Conservation (phyloP, 768 basidiomycete genomes). For the Lentinula aciculospora region DNA sequence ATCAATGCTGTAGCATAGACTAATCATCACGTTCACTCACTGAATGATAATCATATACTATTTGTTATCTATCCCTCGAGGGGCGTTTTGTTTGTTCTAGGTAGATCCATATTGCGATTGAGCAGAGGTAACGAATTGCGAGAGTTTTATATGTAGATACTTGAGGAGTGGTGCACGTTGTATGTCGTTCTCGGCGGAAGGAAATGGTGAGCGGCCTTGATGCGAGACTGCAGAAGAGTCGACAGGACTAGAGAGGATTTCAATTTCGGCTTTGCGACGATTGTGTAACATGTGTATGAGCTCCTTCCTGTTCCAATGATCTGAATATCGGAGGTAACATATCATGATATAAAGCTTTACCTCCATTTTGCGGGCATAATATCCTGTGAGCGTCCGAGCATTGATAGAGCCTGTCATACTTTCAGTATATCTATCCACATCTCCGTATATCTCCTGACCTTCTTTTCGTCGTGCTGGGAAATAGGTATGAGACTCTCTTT, state of each 20-base stretch:
- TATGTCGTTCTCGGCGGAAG: not conserved
- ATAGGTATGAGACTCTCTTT: conserved; percentile 63
- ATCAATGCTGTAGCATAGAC: not conserved
- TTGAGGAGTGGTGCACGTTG: not conserved
- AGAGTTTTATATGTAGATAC: conserved; percentile 4
- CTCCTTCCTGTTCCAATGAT: conserved; percentile 53
- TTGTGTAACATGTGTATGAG: conserved; percentile 73
- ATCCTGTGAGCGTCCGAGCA: conserved; percentile 42
- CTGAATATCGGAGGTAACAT: not conserved
- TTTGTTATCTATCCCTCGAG: no score
- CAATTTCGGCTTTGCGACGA: conserved; percentile 92
- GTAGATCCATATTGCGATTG: not conserved
- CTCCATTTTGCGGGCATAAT: conserved; percentile 62
- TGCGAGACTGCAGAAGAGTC: not conserved
- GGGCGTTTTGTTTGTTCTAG: no score
- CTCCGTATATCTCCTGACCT: conserved; percentile 36
- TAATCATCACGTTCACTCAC: not conserved
- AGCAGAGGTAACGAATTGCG: not conserved
- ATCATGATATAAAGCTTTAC: conserved; percentile 26
- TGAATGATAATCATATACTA: no score
- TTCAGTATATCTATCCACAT: not conserved
- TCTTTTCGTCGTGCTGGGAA: conserved; percentile 65
- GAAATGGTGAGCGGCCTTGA: no score
- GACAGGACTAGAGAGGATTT: conserved; percentile 41
- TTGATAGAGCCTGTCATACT: conserved; percentile 50